Conservation (phyloP, 2,329 filamentous ascomycete species). For the Venturia carpophila region DNA sequence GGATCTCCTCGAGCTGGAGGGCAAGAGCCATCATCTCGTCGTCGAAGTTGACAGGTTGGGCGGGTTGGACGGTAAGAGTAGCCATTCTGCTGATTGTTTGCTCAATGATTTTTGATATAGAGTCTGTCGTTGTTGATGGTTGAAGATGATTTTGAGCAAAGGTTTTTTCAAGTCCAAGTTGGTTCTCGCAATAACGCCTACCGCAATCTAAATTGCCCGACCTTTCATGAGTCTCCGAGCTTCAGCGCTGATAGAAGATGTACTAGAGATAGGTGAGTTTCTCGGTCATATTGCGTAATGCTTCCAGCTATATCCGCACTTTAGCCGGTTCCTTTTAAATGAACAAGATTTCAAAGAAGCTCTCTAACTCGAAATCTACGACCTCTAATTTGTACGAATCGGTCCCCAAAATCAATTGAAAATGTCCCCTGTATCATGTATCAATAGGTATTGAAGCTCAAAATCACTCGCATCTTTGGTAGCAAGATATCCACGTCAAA, state of each 20-base stretch:
- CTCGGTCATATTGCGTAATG: no score
- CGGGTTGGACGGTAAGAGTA: neutral
- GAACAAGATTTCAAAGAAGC: no score
- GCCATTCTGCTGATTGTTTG: neutral
- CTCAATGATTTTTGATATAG: neutral
- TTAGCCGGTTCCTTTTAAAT: no score
- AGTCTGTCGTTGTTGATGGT: no score
- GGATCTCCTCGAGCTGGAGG: conserved; percentile 26
- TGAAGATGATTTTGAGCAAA: neutral
- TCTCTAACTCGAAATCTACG: no score
- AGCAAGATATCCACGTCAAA: neutral
- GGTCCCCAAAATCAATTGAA: no score
- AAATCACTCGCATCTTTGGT: neutral
- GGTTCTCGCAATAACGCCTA: neutral
- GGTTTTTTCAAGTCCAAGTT: neutral
- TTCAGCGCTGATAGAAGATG: neutral
- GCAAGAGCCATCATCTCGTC: conserved; percentile 25
- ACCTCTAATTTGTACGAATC: no score
- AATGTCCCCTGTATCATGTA: no score
- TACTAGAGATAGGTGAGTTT: neutral
- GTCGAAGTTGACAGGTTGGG: conserved; percentile 19
- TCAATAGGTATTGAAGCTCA: neutral
- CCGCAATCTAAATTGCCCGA: neutral
- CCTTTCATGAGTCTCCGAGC: neutral
- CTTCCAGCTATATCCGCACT: no score